These are phyloP conservation scores for Thielaviopsis musarum DNA, from an alignment of 2,329 filamentous ascomycete species.

Conservation along the genomic window DNA sequence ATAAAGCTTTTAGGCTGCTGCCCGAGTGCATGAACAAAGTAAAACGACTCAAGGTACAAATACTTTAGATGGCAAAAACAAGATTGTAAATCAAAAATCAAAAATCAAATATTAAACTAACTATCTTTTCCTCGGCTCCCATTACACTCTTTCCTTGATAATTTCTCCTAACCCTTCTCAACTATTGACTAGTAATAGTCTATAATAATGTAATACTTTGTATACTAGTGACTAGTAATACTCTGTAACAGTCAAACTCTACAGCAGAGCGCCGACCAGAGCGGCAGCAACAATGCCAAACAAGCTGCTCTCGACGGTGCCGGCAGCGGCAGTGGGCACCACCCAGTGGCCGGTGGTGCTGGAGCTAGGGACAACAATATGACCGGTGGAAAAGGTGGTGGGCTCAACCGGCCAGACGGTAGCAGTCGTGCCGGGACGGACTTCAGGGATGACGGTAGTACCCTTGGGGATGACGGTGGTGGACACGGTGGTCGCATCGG, in stretches of 20 bases:
- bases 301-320: not conserved
- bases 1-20: too few relatives aligned
- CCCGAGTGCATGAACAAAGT: too few relatives aligned
- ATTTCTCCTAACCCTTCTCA: not conserved
- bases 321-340: conserved; percentile 3
- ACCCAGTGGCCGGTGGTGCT: not conserved
- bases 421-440: conserved; percentile 1
- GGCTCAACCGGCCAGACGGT: not conserved
- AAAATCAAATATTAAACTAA: too few relatives aligned
- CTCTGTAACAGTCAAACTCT: too few relatives aligned
- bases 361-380: not conserved
- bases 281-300: not conserved
- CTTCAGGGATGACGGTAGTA: not conserved
- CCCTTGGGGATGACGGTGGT: not conserved
- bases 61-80: too few relatives aligned
- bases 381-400: not conserved
- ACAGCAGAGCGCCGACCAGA: not conserved
- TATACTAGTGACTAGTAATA: too few relatives aligned
- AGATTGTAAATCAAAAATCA: too few relatives aligned
- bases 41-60: too few relatives aligned
- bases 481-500: not conserved
- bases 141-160: too few relatives aligned
- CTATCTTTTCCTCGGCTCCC: too few relatives aligned
- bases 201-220: too few relatives aligned
- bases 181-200: not conserved